Evolutionary conservation across 768 basidiomycete genomes (phyloP), one percentile per base, ranked within the genome.

Genomic region (Suillus weaverae): DNA sequence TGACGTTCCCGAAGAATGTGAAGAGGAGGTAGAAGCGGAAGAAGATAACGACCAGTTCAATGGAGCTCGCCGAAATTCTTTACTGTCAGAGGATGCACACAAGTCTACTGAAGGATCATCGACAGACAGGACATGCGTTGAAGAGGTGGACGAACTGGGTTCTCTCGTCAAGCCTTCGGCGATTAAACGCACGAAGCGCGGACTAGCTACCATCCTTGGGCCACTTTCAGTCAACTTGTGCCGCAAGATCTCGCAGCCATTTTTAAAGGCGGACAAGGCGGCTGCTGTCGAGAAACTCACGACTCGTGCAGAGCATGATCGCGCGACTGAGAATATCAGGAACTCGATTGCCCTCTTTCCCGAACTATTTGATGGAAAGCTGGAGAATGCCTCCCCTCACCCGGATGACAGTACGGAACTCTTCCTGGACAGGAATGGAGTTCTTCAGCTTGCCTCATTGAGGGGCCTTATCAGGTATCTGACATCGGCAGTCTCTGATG

Each of bases 391-490:
- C 53, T 71, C 74, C 70, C 61, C 70, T 38, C 73, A 77, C 41
- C 68, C 73, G 8, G 77, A 74, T 26, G 77, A 77, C 11, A 65
- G 36, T 5, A 56, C 67, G 4, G 77, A 78, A 60, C 46, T 78
- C 2, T 77, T 70, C 67, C 67, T 69, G 41, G 74, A 75, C 62
- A 54, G 36, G 13, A 68, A 69, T 16, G 72, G 76, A 4, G 35
- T 77, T 16, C 72, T 69, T 48, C 70, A 78, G 46, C 78, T 76
- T 54, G 75, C 73, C 22, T 79, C 82, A 8, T 71, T 85, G 43
- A 69, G 75, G 16, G 81, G 81, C 43, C 76, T 85, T 62, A 74
- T 85, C 44, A 77, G 78, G 41, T 77, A 85, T 26, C 74, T 86
- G 64, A 83, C 84, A 2, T 81, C 81, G 3, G 77, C 78, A 46